A percentile compares a stretch with the other conserved stretches of the same genome.
phyloP scores from a whole-genome alignment of 1,284 basidiomycete genomes.

The Hymenochaete sp. region DNA sequence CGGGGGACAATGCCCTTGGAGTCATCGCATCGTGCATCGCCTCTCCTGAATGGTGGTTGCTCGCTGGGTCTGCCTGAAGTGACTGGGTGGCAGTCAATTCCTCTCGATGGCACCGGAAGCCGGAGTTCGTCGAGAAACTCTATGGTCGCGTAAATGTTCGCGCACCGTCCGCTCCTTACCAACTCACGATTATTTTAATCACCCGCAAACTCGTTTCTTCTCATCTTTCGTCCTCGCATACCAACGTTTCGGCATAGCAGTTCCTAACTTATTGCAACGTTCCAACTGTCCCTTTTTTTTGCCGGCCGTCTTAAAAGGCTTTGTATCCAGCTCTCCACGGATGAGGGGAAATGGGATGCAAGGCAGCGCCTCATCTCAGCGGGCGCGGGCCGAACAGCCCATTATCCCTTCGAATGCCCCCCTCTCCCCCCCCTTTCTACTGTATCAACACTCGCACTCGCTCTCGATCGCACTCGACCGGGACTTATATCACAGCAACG shows the following conservation, averaged over 20 bases:
- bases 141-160: constrained; percentile 21
- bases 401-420: not conserved
- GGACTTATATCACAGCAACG: not conserved
- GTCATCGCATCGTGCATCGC: constrained; percentile 6
- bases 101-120: constrained; percentile 24
- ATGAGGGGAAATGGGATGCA: no score
- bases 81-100: constrained; percentile 34
- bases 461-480: not conserved
- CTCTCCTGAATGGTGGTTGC: constrained; percentile 9
- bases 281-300: not conserved
- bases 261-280: constrained; percentile 8
- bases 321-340: not conserved
- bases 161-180: constrained; percentile 6
- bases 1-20: constrained; percentile 24
- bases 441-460: not conserved
- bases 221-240: not conserved
- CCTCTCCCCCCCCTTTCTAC: not conserved
- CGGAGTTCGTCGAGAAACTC: constrained; percentile 21
- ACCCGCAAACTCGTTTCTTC: not conserved
- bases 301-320: not conserved
- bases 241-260: not conserved
- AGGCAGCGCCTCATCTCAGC: no score
- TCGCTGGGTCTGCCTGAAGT: constrained; percentile 29
- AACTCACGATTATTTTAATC: not conserved
- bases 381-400: no score